Base-by-base conservation (phyloP, 352 stramenopile species). In the Globisporangium sylvaticum region DNA sequence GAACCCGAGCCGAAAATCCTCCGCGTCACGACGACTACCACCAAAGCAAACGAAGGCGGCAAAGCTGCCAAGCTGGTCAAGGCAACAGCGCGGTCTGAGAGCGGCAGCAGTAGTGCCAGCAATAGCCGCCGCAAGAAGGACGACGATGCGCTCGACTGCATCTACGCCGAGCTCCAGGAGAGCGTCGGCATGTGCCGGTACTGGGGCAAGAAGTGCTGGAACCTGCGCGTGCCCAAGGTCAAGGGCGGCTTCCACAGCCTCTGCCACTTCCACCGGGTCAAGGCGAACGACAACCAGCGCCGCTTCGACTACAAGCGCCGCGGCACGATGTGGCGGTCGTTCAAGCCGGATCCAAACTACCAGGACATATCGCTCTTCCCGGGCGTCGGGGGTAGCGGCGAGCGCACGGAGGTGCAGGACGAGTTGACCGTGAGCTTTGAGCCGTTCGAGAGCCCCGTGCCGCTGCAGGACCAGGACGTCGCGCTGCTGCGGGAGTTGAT, bases 211-310 rank as follows among this genome's bases (percentile, higher is more conserved):
- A 55, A 66, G 27, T 75, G 69, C 58, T 53, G 48, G 42, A 64
- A 64, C 37, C 39, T 64, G 24, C 66, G 70, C 42, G 70, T 65
- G 15, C 9, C 72, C 18, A 76, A 76, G 42, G 68, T 63, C n/a
- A 76, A 70, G 27, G 70, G 70, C n/a, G 58, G 58, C 50, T 59
- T 71, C 52, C 67, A 76, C 68, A 71, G 59, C 27, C 60, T 76
- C 50, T 76, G 70, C 34, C 67, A 76, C 57, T 71, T 71, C 58
- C 70, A 76, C 34, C 70, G 70, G 37, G 48, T 62, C 15, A 67
- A 69, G 25, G 67, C 67, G 24, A 76, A 74, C 53, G 44, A 61
- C 25, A 76, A 76, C 59, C 70, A 76, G 68, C 70, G 70, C 32
- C 60, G 57, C 24, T 68, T 75, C 44, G 66, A 75, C 31, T 65